Evolutionary conservation across 2,329 filamentous ascomycete genomes (phyloP).

Genomic region (Aureobasidium sp.): DNA sequence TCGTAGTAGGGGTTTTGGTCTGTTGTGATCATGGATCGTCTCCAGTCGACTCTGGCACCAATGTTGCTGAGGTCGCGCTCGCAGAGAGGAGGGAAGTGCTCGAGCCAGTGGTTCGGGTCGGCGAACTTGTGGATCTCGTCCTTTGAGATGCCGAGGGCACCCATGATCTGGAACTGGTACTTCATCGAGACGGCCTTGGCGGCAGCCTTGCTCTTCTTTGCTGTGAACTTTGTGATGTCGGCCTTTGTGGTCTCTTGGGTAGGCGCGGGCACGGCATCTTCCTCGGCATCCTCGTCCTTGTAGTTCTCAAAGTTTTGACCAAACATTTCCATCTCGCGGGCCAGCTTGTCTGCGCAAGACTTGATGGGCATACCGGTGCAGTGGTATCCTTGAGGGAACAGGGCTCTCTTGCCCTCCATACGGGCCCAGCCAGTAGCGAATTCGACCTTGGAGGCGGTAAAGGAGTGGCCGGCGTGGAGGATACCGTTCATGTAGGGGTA

Average conservation of each 20-base stretch:
- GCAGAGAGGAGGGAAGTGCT: conserved; percentile 81
- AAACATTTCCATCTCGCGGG: conserved; percentile 81
- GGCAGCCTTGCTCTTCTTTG: conserved; percentile 86
- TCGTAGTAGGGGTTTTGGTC: conserved; percentile 97
- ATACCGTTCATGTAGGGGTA: conserved; percentile 78
- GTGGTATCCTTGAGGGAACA: conserved; percentile 93
- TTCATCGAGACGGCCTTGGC: conserved; percentile 89
- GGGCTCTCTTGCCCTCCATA: conserved; percentile 79
- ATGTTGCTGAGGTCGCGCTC: conserved; percentile 74
- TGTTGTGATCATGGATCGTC: conserved; percentile 86
- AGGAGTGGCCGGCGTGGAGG: conserved; percentile 81
- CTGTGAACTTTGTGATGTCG: conserved; percentile 84
- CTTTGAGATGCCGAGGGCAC: conserved; percentile 76
- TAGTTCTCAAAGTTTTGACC: conserved; percentile 79
- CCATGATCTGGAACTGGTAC: conserved; percentile 94
- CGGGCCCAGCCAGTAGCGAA: conserved; percentile 80
- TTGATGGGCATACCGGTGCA: conserved; percentile 98
- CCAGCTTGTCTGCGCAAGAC: conserved; percentile 90
- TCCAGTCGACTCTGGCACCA: conserved; percentile 86
- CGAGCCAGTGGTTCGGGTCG: conserved; percentile 84
- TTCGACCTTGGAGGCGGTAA: conserved; percentile 88
- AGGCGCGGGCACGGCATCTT: conserved; percentile 50
- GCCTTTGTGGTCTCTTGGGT: conserved; percentile 60
- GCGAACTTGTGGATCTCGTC: conserved; percentile 92
- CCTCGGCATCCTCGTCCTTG: conserved; percentile 50